Percentiles rank a stretch among this genome's conserved stretches.
Conservation (phyloP, 768 basidiomycete genomes). For the Tulasnella sp. region DNA sequence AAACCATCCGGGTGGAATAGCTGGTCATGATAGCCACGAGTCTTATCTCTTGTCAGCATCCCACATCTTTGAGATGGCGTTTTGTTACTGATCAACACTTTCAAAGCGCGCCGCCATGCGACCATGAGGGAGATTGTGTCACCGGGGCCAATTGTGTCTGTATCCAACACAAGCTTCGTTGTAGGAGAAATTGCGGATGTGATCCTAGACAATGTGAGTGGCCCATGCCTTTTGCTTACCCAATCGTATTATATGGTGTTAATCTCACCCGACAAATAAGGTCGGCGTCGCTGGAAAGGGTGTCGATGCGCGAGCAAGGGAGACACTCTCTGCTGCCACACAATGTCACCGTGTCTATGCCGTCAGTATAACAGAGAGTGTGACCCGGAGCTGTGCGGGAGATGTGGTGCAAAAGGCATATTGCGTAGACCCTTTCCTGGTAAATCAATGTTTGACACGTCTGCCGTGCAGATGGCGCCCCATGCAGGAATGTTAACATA, state of each 20-base stretch:
- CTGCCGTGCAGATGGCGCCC: not conserved
- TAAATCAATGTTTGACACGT: not conserved
- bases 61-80: not conserved
- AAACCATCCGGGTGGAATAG: too few relatives aligned
- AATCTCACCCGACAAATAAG: conserved; percentile 25
- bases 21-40: not conserved
- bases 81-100: not conserved
- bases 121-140: conserved; percentile 46
- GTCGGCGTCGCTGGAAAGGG: conserved; percentile 43
- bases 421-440: not conserved
- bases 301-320: conserved; percentile 46
- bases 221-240: too few relatives aligned
- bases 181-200: conserved; percentile 47
- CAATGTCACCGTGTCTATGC: too few relatives aligned
- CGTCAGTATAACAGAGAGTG: conserved; percentile 43
- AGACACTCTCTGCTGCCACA: too few relatives aligned
- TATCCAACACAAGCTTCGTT: conserved; percentile 37
- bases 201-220: conserved; percentile 34
- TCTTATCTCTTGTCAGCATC: not conserved
- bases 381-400: conserved; percentile 50
- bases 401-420: conserved; percentile 28
- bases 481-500: not conserved
- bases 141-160: conserved; percentile 37
- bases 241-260: conserved; percentile 17
- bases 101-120: conserved; percentile 38